phyloP scores from a whole-genome alignment of 2,329 filamentous ascomycete genomes.

The Simplicillium sp. region DNA sequence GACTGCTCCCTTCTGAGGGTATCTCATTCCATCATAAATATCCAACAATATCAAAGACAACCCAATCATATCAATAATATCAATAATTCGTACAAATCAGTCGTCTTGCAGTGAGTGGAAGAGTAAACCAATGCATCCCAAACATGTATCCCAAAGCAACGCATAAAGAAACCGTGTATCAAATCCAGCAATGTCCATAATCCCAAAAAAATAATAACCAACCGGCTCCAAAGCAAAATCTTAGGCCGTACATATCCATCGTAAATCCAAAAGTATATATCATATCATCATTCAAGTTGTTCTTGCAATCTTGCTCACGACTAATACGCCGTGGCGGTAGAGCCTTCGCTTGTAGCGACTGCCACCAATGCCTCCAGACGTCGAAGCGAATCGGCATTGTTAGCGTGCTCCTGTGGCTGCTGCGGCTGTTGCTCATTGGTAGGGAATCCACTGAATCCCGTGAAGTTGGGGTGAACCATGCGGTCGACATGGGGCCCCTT shows the following conservation, averaged over 20 bases:
- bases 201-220: not conserved
- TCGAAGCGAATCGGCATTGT: conserved; percentile 22
- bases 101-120: too few species aligned
- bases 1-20: too few species aligned
- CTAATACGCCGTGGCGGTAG: conserved; percentile 30
- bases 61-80: too few species aligned
- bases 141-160: too few species aligned
- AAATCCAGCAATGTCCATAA: not conserved
- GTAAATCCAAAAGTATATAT: too few species aligned
- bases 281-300: not conserved
- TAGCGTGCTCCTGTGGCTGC: conserved; percentile 13
- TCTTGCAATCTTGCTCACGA: not conserved
- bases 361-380: conserved; percentile 33
- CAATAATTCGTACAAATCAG: too few species aligned
- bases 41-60: too few species aligned
- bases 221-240: not conserved
- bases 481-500: conserved; percentile 36
- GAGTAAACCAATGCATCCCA: too few species aligned
- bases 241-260: too few species aligned
- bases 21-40: too few species aligned
- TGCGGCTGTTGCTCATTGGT: conserved; percentile 16
- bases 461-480: conserved; percentile 49
- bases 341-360: conserved; percentile 33
- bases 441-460: conserved; percentile 41
- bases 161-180: too few species aligned